Evolutionary conservation across 1,139 yeast genomes (phyloP).

Genomic region (Arxiozyma heterogenica): DNA sequence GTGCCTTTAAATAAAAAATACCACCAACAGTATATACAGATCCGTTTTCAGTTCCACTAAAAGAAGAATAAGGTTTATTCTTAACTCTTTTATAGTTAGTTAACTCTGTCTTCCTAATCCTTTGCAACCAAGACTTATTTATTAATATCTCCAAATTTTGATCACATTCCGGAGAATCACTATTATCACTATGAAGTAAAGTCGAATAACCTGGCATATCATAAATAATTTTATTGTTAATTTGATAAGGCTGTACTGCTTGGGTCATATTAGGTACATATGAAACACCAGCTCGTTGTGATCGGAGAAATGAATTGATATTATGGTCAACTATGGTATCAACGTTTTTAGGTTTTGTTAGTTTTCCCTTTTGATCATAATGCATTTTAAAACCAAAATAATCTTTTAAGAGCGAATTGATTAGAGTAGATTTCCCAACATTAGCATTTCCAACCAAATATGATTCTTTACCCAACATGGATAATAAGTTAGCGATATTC

Average conservation of each 20-base stretch:
- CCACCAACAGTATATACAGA: constrained; percentile 53
- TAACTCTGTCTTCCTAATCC: constrained; percentile 24
- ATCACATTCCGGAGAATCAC: background rate
- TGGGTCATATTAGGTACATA: constrained; percentile 30
- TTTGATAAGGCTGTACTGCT: constrained; percentile 19
- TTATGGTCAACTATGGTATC: background rate
- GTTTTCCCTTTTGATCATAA: constrained; percentile 8
- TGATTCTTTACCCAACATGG: constrained; percentile 35
- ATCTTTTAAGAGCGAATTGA: constrained; percentile 38
- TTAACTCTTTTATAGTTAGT: constrained; percentile 19
- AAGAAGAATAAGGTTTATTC: constrained; percentile 34
- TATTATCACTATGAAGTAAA: too few species aligned
- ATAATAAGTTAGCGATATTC: constrained; percentile 37
- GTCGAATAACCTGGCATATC: constrained; percentile 29
- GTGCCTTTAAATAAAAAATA: constrained; percentile 42
- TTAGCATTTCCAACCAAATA: constrained; percentile 67
- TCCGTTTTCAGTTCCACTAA: constrained; percentile 33
- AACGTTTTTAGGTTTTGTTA: background rate
- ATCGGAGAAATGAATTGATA: constrained; percentile 6
- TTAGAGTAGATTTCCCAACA: constrained; percentile 65
- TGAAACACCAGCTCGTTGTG: constrained; percentile 26
- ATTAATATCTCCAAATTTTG: constrained; percentile 15
- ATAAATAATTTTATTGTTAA: constrained; percentile 19
- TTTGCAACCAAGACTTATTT: constrained; percentile 19
- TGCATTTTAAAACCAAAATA: constrained; percentile 18